These are phyloP conservation scores for Pyrrhoderma lamaoense DNA, from an alignment of 1,284 basidiomycete species.

Conservation along the genomic window DNA sequence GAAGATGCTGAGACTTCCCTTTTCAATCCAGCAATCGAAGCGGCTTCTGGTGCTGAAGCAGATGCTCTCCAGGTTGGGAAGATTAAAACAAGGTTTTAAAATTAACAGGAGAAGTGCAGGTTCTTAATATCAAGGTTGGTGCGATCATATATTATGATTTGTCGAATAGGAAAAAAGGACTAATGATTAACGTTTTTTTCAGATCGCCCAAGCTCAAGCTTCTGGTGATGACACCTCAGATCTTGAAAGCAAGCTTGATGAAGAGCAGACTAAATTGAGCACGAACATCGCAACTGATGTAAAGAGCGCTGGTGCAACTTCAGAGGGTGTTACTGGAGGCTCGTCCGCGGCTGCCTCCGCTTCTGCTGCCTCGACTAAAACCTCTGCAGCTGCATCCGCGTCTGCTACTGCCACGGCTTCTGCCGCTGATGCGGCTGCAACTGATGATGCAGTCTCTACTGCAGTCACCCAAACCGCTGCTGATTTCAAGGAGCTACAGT, in stretches of 20 bases:
- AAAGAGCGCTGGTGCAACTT: constrained; percentile 28
- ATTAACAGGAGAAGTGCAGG: constrained; percentile 36
- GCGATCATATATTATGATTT: not conserved
- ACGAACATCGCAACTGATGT: constrained; percentile 33
- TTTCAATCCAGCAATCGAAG: constrained; percentile 39
- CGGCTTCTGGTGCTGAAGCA: constrained; percentile 33
- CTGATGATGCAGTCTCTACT: not conserved
- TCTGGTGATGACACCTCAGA: constrained; percentile 28
- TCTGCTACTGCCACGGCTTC: not conserved
- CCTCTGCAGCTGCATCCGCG: not conserved
- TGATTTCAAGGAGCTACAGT: constrained; percentile 23
- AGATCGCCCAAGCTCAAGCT: constrained; percentile 34
- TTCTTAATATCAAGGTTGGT: constrained; percentile 32
- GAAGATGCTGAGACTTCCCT: constrained; percentile 37
- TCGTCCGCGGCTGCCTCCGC: not conserved
- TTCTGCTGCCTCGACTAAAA: not conserved
- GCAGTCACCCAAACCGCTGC: constrained; percentile 13
- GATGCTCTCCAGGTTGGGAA: constrained; percentile 13
- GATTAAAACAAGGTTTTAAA: constrained; percentile 44
- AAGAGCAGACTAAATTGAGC: constrained; percentile 31
- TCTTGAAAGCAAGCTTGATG: constrained; percentile 26
- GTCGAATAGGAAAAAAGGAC: constrained; percentile 14
- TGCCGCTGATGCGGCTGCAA: not conserved
- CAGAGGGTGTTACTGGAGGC: constrained; percentile 26
- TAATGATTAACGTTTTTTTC: not conserved